Evolutionary conservation across 1,139 yeast species (phyloP), one percentile per base, ranked within the genome.

Genomic region (Pichia sp.): DNA sequence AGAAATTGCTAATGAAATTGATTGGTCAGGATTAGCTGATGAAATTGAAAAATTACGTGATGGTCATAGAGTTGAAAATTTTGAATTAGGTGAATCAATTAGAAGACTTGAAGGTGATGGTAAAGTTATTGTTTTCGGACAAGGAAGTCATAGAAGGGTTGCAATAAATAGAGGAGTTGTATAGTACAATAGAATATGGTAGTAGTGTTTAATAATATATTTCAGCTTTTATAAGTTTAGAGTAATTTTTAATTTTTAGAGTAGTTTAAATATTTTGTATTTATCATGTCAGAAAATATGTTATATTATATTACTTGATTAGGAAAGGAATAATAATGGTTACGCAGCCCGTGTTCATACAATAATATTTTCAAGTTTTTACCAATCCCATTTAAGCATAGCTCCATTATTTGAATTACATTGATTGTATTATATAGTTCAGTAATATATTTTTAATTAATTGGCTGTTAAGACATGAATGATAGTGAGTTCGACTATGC

Each of bases 51-150:
- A 84, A 23, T 25, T 48, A 33, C 40, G 45, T 32, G 40, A 37
- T 28, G 50, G 52, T n/a, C 73, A 74, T 43, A 73, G 80, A 47
- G 81, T 89, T 8, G 96, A 87, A 55, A 76, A 81, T 56, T 60
- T 68, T 41, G 96, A 87, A 47, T 69, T 90, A 42, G 73, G 78
- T 35, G 90, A 81, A 39, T 82, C 80, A 2, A 61, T 90, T 46
- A 72, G 81, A 48, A 71, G 87, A 48, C 70, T 90, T 55, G 85
- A 74, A 49, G 85, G 80, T 49, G 97, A 89, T 59, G 90, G 89
- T 40, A 77, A 77, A 58, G 65, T 90, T 27, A 71, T 77, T 6
- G 80, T 86, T 41, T 69, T 78, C 37, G 96, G 96, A 22, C 87
- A 82, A 48, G 84, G 87, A 45, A 77, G 76, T 47, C 72, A 89